Conservation (phyloP, 208 protist species). For the Leishmania martiniquensis region DNA sequence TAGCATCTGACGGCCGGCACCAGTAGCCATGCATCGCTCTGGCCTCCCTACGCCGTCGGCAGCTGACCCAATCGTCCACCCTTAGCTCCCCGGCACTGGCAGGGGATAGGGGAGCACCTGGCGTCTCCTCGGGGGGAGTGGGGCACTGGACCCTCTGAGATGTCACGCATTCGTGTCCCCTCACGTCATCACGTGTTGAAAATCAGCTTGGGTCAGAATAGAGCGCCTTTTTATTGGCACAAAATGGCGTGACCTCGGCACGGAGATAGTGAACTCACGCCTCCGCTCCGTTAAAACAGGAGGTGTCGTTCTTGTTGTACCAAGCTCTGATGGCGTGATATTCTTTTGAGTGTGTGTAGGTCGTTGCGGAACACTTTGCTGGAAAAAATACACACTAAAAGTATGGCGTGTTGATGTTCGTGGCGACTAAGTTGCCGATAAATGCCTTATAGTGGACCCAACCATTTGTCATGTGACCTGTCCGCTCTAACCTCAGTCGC, state of each 20-base stretch:
- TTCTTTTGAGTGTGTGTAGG: background rate
- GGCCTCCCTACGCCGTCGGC: background rate
- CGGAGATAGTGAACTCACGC: no score
- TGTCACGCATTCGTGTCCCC: background rate
- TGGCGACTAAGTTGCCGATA: slow-evolving; percentile 39
- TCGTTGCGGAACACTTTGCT: slow-evolving; percentile 6
- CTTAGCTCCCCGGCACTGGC: background rate
- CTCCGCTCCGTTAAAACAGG: background rate
- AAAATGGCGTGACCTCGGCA: background rate
- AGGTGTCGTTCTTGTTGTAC: background rate
- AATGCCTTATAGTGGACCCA: slow-evolving; percentile 65
- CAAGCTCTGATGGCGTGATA: slow-evolving; percentile 1
- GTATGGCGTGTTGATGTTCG: slow-evolving; percentile 20
- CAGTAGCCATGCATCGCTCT: background rate
- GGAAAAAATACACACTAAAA: slow-evolving; percentile 16
- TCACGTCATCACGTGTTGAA: background rate
- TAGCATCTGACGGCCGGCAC: background rate
- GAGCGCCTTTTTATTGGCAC: no score
- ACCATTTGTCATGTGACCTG: slow-evolving; percentile 44
- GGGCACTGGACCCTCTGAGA: background rate
- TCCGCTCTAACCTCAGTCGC: slow-evolving; percentile 36
- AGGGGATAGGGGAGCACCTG: background rate
- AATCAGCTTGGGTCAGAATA: background rate
- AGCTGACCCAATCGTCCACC: background rate
- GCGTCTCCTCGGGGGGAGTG: background rate